Evolutionary conservation across 371 early-diverging fungal species (phyloP), one percentile per base, ranked within the genome.

Genomic region (Thermomucor indicae-seudaticae): DNA sequence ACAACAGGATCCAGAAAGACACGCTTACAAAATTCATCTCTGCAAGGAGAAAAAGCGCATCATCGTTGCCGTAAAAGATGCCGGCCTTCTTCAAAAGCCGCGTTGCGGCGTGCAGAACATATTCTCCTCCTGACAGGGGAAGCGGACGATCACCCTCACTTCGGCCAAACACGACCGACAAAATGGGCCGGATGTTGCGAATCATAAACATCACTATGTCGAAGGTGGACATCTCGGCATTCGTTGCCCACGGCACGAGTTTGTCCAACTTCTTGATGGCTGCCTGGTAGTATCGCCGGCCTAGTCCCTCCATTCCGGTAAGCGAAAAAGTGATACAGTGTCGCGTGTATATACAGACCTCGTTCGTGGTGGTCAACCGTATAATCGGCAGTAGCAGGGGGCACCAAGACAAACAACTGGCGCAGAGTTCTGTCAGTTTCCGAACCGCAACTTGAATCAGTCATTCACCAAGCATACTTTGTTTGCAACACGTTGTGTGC

Each of bases 1-100:
- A 40, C 19, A 43, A 12, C 12, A 48, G 38, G 34, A 46, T 7
- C 37, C 48, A 37, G 14, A 16, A 24, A 22, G 11, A 30, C 17
- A 10, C 22, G 49, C 79, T 67, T 65, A 80, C 85, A 60, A 85
- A 65, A 34, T 75, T 57, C 42, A 86, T 68, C 7, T 84, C 80
- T 7, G 80, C 84, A 7, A 86, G 50, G 3, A 70, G 23, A 42
- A 70, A 56, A 2, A 72, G 43, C 0, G 86, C 81, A 49, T 81
- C 82, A 4, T 56, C 38, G 31, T 78, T 60, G 1, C 55, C 49
- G 50, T 70, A 61, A 6, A 58, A 53, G 29, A 55, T 55, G 23
- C 55, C 72, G n/a, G 75, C 68, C 38, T 57, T 41, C 29, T 60
- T 44, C 19, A 81, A 53, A n/a, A n/a, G n/a, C n/a, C n/a, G n/a